Evolutionary conservation across 1,284 basidiomycete genomes (phyloP).

Genomic region (Fomitopsis pinicola): DNA sequence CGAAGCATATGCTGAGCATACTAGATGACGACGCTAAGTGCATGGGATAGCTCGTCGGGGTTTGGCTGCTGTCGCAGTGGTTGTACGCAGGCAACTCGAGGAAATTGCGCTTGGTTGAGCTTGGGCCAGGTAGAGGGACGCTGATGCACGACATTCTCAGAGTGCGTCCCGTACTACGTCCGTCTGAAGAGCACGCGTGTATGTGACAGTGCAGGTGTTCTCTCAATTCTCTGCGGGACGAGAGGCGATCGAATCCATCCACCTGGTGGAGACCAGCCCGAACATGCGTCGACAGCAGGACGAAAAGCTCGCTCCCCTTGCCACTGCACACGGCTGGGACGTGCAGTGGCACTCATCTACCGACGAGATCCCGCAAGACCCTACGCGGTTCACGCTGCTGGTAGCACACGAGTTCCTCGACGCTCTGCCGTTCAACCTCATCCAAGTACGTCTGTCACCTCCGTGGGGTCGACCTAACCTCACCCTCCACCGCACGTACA

Average conservation of each 20-base stretch:
- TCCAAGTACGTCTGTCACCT: slow-evolving; percentile 57
- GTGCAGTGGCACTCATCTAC: slow-evolving; percentile 77
- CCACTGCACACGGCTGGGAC: slow-evolving; percentile 27
- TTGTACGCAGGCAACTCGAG: slow-evolving; percentile 47
- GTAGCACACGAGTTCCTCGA: slow-evolving; percentile 99
- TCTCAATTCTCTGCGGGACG: slow-evolving; percentile 42
- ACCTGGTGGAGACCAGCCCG: slow-evolving; percentile 80
- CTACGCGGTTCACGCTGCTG: slow-evolving; percentile 76
- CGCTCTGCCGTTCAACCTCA: slow-evolving; percentile 87
- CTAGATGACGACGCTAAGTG: slow-evolving; percentile 32
- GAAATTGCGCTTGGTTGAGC: slow-evolving; percentile 77
- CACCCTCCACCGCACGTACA: slow-evolving; percentile 26
- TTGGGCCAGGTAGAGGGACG: slow-evolving; percentile 94
- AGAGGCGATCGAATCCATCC: slow-evolving; percentile 48
- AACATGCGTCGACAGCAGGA: slow-evolving; percentile 66
- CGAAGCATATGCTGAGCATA: slow-evolving; percentile 1
- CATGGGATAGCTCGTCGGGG: slow-evolving; percentile 63
- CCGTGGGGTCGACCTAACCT: not conserved
- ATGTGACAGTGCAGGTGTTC: slow-evolving; percentile 39
- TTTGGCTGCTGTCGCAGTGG: slow-evolving; percentile 88
- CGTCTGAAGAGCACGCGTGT: not conserved
- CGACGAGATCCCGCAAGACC: slow-evolving; percentile 55
- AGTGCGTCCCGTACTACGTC: slow-evolving; percentile 41
- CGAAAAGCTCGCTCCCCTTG: slow-evolving; percentile 40
- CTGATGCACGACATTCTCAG: slow-evolving; percentile 89